Evolutionary conservation across 371 early-diverging fungal species (phyloP).

Genomic region (Mucor circinelloides): DNA sequence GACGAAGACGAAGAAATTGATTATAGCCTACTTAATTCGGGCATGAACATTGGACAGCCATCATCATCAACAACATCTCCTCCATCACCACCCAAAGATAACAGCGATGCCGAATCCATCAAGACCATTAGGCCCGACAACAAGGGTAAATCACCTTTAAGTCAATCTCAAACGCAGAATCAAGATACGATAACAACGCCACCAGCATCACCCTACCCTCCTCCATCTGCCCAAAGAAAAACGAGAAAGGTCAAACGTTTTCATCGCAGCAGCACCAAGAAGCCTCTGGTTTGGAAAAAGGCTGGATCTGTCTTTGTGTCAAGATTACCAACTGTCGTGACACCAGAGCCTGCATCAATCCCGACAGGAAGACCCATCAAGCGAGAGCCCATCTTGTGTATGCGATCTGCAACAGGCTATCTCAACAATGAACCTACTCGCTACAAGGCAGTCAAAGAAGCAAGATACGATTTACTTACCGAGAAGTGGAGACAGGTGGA

Average conservation of each 20-base stretch:
- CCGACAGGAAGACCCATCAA: conserved; percentile 21
- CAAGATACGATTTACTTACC: conserved; percentile 17
- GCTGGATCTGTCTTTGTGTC: conserved; percentile 29
- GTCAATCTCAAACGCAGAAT: neutral
- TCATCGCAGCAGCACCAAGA: neutral
- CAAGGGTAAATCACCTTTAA: neutral
- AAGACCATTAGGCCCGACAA: conserved; percentile 10
- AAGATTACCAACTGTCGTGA: neutral
- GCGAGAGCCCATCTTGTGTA: conserved; percentile 32
- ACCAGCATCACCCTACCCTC: neutral
- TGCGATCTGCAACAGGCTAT: conserved; percentile 15
- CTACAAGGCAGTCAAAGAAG: conserved; percentile 37
- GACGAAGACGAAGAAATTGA: conserved; percentile 14
- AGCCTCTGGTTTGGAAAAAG: conserved; percentile 26
- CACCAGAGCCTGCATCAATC: neutral
- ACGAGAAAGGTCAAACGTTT: neutral
- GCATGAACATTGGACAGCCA: neutral
- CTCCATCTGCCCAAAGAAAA: neutral
- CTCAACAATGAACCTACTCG: conserved; percentile 25
- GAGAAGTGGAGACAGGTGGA: conserved; percentile 43
- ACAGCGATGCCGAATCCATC: conserved; percentile 5
- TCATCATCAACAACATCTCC: neutral
- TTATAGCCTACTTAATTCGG: neutral
- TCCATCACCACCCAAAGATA: neutral
- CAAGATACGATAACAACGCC: neutral